Conservation (phyloP, 2,329 filamentous ascomycete species). For the Xylariaceae sp. region DNA sequence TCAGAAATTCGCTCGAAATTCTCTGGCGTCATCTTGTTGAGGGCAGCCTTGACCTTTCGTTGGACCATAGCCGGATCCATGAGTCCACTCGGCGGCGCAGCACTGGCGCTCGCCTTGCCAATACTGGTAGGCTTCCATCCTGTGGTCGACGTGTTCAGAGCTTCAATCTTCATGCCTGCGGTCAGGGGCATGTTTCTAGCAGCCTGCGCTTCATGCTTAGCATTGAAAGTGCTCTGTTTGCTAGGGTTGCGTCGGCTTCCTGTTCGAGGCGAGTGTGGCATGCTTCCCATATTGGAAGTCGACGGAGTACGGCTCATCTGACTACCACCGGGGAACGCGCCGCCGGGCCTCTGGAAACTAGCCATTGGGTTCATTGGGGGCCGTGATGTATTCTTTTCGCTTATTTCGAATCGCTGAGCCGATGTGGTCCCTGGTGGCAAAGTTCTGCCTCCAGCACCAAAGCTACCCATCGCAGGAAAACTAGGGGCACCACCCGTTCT, state of each 20-base stretch:
- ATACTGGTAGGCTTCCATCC: conserved; percentile 90
- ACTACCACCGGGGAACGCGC: conserved; percentile 56
- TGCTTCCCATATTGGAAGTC: conserved; percentile 49
- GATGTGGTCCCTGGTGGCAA: conserved; percentile 76
- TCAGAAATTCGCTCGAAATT: conserved; percentile 81
- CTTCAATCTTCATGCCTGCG: conserved; percentile 74
- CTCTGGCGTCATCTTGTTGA: conserved; percentile 99
- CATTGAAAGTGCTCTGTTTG: conserved; percentile 53
- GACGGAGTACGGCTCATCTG: conserved; percentile 65
- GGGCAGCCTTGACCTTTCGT: conserved; percentile 94
- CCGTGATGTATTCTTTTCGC: conserved; percentile 45
- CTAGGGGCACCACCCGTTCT: conserved; percentile 47
- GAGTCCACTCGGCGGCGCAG: conserved; percentile 38
- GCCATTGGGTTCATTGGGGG: conserved; percentile 52
- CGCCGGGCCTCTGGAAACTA: conserved; percentile 57
- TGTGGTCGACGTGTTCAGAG: conserved; percentile 64
- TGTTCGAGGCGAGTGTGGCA: conserved; percentile 68
- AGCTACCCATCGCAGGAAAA: conserved; percentile 65
- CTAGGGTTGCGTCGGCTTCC: conserved; percentile 62
- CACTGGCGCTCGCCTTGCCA: conserved; percentile 35
- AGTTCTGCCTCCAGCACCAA: conserved; percentile 48
- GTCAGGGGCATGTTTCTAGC: conserved; percentile 92
- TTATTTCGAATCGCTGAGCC: conserved; percentile 67
- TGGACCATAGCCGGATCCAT: conserved; percentile 92
- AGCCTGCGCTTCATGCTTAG: conserved; percentile 61